A percentile compares a stretch with the other conserved stretches of the same genome.
These are phyloP conservation scores for Omphalea diandra DNA, from an alignment of 441 rosid genomes.

Conservation along the genomic window DNA sequence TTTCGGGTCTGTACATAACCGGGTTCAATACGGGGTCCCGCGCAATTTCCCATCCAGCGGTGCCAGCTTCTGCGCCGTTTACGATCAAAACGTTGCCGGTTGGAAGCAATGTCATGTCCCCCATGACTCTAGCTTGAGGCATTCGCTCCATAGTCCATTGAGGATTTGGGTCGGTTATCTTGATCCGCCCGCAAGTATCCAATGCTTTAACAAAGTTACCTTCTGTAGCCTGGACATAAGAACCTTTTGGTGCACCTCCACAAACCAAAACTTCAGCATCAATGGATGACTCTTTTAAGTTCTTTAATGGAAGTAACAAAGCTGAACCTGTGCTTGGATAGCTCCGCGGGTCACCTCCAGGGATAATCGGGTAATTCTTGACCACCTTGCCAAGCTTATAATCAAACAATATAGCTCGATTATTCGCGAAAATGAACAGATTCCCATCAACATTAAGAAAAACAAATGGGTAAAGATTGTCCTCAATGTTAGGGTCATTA, in stretches of 20 bases:
- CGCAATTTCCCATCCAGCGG: slow-evolving; percentile 77
- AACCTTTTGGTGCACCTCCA: slow-evolving; percentile 71
- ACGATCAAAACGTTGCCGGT: slow-evolving; percentile 60
- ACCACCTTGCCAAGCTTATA: slow-evolving; percentile 45
- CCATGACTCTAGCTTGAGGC: slow-evolving; percentile 79
- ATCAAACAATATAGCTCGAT: slow-evolving; percentile 59
- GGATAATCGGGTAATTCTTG: slow-evolving; percentile 54
- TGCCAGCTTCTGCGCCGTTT: slow-evolving; percentile 65
- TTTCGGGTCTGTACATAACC: slow-evolving; percentile 44
- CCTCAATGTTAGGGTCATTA: slow-evolving; percentile 44
- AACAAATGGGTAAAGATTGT: slow-evolving; percentile 81
- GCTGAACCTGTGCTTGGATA: slow-evolving; percentile 94
- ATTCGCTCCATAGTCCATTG: slow-evolving; percentile 71
- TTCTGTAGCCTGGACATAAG: slow-evolving; percentile 27
- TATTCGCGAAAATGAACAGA: slow-evolving; percentile 78
- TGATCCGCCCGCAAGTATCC: slow-evolving; percentile 69
- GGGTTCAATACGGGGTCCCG: slow-evolving; percentile 52
- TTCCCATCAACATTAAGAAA: slow-evolving; percentile 76
- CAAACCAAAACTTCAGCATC: slow-evolving; percentile 76
- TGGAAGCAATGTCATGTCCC: slow-evolving; percentile 77
- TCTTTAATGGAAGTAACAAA: slow-evolving; percentile 65
- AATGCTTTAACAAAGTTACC: slow-evolving; percentile 45
- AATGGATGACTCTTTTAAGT: slow-evolving; percentile 10
- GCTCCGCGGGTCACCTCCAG: slow-evolving; percentile 61
- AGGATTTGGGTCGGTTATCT: slow-evolving; percentile 47